Evolutionary conservation across 2,329 filamentous ascomycete species (phyloP).

Genomic region (Epichloe sibirici): DNA sequence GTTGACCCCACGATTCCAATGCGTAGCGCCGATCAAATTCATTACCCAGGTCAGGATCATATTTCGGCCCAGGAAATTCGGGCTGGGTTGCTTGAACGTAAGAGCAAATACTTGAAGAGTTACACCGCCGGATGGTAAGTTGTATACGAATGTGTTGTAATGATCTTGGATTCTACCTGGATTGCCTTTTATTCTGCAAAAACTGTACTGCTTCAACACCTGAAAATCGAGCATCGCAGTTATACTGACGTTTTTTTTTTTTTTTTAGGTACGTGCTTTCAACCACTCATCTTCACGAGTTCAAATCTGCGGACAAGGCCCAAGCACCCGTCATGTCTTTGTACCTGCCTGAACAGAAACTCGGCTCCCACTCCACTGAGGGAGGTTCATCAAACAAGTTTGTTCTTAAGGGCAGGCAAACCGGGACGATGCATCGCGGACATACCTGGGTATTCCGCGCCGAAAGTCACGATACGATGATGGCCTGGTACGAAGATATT

Average conservation of each 20-base stretch:
- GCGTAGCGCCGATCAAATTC: constrained; percentile 67
- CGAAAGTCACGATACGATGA: constrained; percentile 81
- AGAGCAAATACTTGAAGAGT: constrained; percentile 98
- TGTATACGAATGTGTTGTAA: not conserved
- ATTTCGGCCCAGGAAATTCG: constrained; percentile 72
- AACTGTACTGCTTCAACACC: constrained; percentile 3
- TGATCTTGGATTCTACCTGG: not conserved
- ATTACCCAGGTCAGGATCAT: constrained; percentile 84
- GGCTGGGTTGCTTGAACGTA: constrained; percentile 84
- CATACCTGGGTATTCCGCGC: constrained; percentile 63
- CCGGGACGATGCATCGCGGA: constrained; percentile 78
- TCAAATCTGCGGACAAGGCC: constrained; percentile 92
- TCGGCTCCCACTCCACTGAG: constrained; percentile 78
- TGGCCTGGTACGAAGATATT: constrained; percentile 92
- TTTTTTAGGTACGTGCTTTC: constrained; percentile 75
- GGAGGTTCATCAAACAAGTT: constrained; percentile 91
- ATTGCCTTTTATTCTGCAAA: not conserved
- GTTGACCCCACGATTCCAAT: constrained; percentile 75
- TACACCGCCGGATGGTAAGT: constrained; percentile 87
- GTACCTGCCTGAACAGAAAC: constrained; percentile 86
- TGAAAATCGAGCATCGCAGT: constrained; percentile 1
- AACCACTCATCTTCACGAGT: constrained; percentile 93
- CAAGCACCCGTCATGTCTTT: constrained; percentile 93
- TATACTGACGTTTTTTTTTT: not conserved
- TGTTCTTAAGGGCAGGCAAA: constrained; percentile 91